phyloP scores from a whole-genome alignment of 1,139 yeast genomes.

The Geotrichum aggregatum region DNA sequence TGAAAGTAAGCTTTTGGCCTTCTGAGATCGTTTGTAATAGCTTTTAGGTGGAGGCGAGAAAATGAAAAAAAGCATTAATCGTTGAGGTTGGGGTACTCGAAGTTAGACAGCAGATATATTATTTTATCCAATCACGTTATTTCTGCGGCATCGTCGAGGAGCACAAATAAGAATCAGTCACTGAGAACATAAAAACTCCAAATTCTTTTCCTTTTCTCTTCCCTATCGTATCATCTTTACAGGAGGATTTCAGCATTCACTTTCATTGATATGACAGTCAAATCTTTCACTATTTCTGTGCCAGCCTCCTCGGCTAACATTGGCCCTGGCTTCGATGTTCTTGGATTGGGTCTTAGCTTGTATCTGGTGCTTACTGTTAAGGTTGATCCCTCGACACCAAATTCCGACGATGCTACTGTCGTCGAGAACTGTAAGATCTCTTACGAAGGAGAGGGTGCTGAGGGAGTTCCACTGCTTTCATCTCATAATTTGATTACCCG shows the following conservation, averaged over 20 bases:
- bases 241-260: background rate
- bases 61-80: background rate
- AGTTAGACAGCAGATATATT: background rate
- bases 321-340: slow-evolving; percentile 96
- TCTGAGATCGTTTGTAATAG: background rate
- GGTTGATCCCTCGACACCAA: slow-evolving; percentile 51
- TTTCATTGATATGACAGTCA: slow-evolving; percentile 4
- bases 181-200: background rate
- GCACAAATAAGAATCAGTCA: background rate
- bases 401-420: slow-evolving; percentile 46
- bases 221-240: background rate
- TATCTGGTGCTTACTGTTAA: slow-evolving; percentile 66
- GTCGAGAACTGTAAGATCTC: slow-evolving; percentile 61
- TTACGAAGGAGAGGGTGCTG: slow-evolving; percentile 77
- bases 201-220: background rate
- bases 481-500: slow-evolving; percentile 82
- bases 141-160: no score
- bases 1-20: background rate
- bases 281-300: slow-evolving; percentile 51
- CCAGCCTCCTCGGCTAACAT: slow-evolving; percentile 98
- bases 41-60: background rate
- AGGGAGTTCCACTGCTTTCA: slow-evolving; percentile 68
- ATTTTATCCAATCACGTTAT: background rate
- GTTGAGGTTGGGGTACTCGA: background rate
- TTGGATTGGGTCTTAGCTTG: slow-evolving; percentile 81